These are phyloP conservation scores for Pichia sp. DNA, from an alignment of 1,139 yeast species.

Conservation along the genomic window DNA sequence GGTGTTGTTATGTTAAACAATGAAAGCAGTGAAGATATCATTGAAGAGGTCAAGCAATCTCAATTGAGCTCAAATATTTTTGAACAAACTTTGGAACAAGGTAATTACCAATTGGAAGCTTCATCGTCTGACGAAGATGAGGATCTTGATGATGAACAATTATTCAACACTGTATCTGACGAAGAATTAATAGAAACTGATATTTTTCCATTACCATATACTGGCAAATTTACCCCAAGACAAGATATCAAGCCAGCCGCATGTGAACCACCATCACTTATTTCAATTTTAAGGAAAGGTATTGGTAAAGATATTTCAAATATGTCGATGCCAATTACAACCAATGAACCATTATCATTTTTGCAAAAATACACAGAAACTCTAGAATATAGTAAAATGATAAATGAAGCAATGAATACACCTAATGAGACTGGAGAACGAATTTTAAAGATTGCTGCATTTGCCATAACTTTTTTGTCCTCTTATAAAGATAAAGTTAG, in stretches of 20 bases:
- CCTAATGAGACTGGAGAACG: conserved; percentile 43
- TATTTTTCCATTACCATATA: conserved; percentile 59
- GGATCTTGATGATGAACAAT: conserved; percentile 13
- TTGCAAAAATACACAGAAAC: conserved; percentile 75
- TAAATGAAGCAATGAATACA: conserved; percentile 49
- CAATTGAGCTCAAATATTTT: conserved; percentile 1
- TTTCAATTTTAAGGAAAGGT: conserved; percentile 76
- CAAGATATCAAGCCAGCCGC: conserved; percentile 53
- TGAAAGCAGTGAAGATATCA: conserved; percentile 3
- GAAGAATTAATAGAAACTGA: conserved; percentile 8
- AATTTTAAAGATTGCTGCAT: conserved; percentile 66
- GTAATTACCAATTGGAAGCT: background rate
- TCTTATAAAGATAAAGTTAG: conserved; percentile 69
- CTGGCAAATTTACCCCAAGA: conserved; percentile 45
- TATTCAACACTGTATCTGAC: background rate
- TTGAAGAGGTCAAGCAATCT: conserved; percentile 1
- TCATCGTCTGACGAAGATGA: conserved; percentile 21
- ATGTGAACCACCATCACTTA: conserved; percentile 73
- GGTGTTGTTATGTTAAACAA: conserved; percentile 30
- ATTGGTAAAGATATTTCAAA: conserved; percentile 88
- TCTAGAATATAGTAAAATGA: conserved; percentile 65
- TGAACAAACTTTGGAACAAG: conserved; percentile 2
- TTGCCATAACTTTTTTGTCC: conserved; percentile 73
- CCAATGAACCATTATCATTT: conserved; percentile 85
- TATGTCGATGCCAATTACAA: conserved; percentile 89